These are phyloP conservation scores for Acmispon strigosus DNA, from an alignment of 306 rosid species.

Conservation along the genomic window DNA sequence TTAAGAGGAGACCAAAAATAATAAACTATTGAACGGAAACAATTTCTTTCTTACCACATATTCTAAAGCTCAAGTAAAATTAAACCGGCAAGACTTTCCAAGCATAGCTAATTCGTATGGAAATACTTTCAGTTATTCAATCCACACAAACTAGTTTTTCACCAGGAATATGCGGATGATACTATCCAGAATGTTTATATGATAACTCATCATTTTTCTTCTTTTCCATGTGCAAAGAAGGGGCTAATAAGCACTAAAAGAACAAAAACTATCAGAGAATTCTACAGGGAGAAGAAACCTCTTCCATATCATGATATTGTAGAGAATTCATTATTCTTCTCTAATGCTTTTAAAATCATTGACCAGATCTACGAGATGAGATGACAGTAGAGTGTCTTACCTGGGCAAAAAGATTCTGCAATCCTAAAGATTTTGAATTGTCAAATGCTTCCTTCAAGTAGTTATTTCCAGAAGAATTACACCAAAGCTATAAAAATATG, in stretches of 20 bases:
- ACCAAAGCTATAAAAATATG: slow-evolving; percentile 62
- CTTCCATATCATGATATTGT: too few species aligned
- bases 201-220: background rate
- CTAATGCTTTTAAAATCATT: too few species aligned
- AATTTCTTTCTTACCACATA: background rate
- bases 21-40: slow-evolving; percentile 1
- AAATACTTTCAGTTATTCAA: background rate
- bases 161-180: background rate
- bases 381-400: slow-evolving; percentile 26
- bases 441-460: slow-evolving; percentile 62
- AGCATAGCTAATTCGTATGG: background rate
- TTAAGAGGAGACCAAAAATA: background rate
- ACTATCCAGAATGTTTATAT: background rate
- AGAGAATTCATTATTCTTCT: too few species aligned
- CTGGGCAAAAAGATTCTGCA: slow-evolving; percentile 25
- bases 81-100: background rate
- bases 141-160: background rate
- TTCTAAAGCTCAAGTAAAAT: background rate
- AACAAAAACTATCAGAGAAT: too few species aligned
- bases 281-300: too few species aligned
- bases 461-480: slow-evolving; percentile 55
- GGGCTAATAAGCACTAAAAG: too few species aligned
- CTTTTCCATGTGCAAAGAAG: background rate
- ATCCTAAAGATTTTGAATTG: slow-evolving; percentile 51
- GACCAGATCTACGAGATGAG: background rate